phyloP scores from a whole-genome alignment of 2,329 filamentous ascomycete species.

The Claviceps arundinis region DNA sequence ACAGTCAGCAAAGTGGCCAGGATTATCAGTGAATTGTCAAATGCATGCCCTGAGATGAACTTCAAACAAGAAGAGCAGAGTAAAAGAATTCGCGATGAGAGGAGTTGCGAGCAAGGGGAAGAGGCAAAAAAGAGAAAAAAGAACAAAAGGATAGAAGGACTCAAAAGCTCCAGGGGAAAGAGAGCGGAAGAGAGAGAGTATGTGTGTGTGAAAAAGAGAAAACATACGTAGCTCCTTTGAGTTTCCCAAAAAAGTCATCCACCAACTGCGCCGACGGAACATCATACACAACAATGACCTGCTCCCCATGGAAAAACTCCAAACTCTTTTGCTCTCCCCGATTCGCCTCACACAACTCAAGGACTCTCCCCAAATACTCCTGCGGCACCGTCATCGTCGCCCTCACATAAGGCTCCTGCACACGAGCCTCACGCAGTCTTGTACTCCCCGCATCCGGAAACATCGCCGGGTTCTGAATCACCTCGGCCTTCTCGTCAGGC shows the following conservation, averaged over 20 bases:
- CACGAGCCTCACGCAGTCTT: constrained; percentile 28
- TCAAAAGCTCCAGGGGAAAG: no score
- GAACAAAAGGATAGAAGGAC: not conserved
- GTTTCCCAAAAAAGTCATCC: constrained; percentile 92
- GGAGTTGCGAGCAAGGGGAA: no score
- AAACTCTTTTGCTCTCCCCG: constrained; percentile 78
- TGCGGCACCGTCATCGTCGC: constrained; percentile 85
- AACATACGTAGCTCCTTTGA: constrained; percentile 65
- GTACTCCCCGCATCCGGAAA: constrained; percentile 57
- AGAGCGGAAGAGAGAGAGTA: no score
- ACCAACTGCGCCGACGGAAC: constrained; percentile 81
- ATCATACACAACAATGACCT: constrained; percentile 90
- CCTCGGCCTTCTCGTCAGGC: constrained; percentile 59
- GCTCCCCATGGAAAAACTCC: constrained; percentile 80
- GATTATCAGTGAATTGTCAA: no score
- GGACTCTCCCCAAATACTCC: constrained; percentile 86
- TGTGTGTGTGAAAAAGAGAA: no score
- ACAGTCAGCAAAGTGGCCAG: no score
- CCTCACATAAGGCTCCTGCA: constrained; percentile 45
- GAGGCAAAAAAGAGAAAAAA: not conserved
- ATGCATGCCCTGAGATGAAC: no score
- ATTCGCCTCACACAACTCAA: constrained; percentile 85
- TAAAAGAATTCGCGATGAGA: no score
- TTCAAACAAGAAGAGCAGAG: no score
- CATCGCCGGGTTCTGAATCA: constrained; percentile 74